phyloP scores from a whole-genome alignment of 192 early-diverging fungal genomes.

The Gamsiella multidivaricata region DNA sequence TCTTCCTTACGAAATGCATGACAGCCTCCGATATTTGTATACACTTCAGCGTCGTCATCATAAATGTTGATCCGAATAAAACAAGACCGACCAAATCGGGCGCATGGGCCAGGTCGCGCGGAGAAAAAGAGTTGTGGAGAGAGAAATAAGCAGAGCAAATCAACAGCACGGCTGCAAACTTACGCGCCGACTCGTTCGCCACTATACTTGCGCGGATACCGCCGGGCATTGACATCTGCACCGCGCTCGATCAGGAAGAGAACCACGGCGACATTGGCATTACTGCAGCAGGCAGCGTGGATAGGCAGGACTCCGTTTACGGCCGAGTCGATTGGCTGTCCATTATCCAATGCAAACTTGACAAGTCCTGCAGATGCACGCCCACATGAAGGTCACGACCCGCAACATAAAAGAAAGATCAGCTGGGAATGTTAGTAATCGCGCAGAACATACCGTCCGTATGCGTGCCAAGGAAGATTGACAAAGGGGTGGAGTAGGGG shows the following conservation, averaged over 20 bases:
- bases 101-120: slow-evolving; percentile 25
- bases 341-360: slow-evolving; percentile 76
- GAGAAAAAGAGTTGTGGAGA: background rate
- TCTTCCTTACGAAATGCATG: too few species aligned
- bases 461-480: too few species aligned
- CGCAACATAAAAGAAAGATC: too few species aligned
- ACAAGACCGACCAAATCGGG: background rate
- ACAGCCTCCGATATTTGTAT: too few species aligned
- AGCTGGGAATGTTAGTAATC: too few species aligned
- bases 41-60: background rate
- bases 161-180: slow-evolving; percentile 14
- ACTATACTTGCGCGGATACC: slow-evolving; percentile 49
- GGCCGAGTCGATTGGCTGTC: slow-evolving; percentile 75
- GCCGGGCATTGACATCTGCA: slow-evolving; percentile 74
- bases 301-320: slow-evolving; percentile 77
- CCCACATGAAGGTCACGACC: too few species aligned
- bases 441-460: too few species aligned
- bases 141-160: background rate
- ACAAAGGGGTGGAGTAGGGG: too few species aligned
- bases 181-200: slow-evolving; percentile 39
- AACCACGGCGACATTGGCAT: slow-evolving; percentile 68
- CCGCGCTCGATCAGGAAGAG: slow-evolving; percentile 78
- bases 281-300: slow-evolving; percentile 69
- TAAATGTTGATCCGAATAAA: background rate
- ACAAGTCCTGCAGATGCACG: slow-evolving; percentile 57